Evolutionary conservation across 805 yeast species (phyloP).

Genomic region (Wickerhamiella australiensis): DNA sequence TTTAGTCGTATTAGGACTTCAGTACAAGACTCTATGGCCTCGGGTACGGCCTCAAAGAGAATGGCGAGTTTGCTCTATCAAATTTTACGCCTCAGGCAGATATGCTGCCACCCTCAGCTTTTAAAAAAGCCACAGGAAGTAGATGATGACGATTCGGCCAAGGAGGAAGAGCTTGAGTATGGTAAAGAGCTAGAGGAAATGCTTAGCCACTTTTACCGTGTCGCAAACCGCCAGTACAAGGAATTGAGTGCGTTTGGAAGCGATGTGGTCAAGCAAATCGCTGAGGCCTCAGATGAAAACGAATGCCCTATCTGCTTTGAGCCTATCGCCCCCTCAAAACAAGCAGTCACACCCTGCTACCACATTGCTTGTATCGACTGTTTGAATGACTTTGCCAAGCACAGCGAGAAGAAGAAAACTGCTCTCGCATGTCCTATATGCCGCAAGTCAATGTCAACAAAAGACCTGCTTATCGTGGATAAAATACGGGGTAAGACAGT

Average conservation of each 20-base stretch:
- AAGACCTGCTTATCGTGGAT: slow-evolving; percentile 36
- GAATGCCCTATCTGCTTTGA: slow-evolving; percentile 82
- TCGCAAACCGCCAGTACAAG: slow-evolving; percentile 9
- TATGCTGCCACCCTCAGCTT: slow-evolving; percentile 72
- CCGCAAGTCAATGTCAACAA: slow-evolving; percentile 41
- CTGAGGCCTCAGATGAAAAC: slow-evolving; percentile 31
- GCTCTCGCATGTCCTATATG: slow-evolving; percentile 65
- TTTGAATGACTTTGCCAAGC: slow-evolving; percentile 59
- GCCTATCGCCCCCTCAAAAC: slow-evolving; percentile 43
- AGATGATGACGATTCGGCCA: slow-evolving; percentile 15
- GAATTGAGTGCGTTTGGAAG: slow-evolving; percentile 16
- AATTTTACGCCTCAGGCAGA: slow-evolving; percentile 70
- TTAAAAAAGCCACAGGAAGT: slow-evolving; percentile 32
- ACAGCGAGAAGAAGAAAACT: slow-evolving; percentile 40
- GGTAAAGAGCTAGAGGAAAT: slow-evolving; percentile 13
- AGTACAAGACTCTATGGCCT: slow-evolving; percentile 27
- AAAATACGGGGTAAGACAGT: slow-evolving; percentile 16
- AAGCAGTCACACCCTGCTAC: slow-evolving; percentile 62
- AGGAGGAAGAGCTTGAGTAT: not conserved
- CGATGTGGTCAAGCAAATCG: slow-evolving; percentile 24
- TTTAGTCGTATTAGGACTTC: slow-evolving; percentile 49
- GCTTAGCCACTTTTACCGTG: slow-evolving; percentile 10
- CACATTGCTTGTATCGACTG: slow-evolving; percentile 72
- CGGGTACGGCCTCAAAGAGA: slow-evolving; percentile 57
- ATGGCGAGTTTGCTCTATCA: slow-evolving; percentile 75